phyloP scores from a whole-genome alignment of 2,329 filamentous ascomycete genomes.

The Lasiodiplodia theobromae region DNA sequence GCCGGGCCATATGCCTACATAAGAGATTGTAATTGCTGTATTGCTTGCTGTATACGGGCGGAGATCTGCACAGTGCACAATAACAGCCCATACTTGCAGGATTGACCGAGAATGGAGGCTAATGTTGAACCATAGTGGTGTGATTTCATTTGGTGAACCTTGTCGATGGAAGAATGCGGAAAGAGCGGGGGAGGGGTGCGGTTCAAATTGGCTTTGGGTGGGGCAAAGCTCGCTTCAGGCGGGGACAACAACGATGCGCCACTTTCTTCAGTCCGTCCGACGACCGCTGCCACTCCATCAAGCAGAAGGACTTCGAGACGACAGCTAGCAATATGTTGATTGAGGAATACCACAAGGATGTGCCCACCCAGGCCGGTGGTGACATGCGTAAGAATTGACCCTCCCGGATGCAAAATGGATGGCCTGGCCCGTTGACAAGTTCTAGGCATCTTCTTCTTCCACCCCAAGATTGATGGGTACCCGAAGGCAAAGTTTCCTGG shows the following conservation, averaged over 20 bases:
- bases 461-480: slow-evolving; percentile 83
- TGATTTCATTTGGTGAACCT: too few relatives aligned
- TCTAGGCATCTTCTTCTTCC: slow-evolving; percentile 85
- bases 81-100: too few relatives aligned
- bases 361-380: slow-evolving; percentile 65
- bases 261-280: background rate
- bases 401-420: background rate
- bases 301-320: background rate
- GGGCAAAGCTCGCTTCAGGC: slow-evolving; percentile 20
- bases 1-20: background rate
- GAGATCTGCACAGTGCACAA: background rate
- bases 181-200: background rate
- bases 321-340: slow-evolving; percentile 60
- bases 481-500: slow-evolving; percentile 89
- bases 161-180: background rate
- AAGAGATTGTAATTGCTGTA: background rate
- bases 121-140: too few relatives aligned
- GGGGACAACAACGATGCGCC: background rate
- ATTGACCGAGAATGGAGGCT: too few relatives aligned
- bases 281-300: background rate
- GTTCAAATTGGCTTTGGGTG: slow-evolving; percentile 16
- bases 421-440: background rate
- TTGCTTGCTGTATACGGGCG: background rate
- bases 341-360: slow-evolving; percentile 65
- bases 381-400: slow-evolving; percentile 60